Percentiles rank a stretch among this genome's conserved stretches.
These are phyloP conservation scores for Filosporella fistucella DNA, from an alignment of 495 filamentous ascomycete genomes.

Conservation along the genomic window DNA sequence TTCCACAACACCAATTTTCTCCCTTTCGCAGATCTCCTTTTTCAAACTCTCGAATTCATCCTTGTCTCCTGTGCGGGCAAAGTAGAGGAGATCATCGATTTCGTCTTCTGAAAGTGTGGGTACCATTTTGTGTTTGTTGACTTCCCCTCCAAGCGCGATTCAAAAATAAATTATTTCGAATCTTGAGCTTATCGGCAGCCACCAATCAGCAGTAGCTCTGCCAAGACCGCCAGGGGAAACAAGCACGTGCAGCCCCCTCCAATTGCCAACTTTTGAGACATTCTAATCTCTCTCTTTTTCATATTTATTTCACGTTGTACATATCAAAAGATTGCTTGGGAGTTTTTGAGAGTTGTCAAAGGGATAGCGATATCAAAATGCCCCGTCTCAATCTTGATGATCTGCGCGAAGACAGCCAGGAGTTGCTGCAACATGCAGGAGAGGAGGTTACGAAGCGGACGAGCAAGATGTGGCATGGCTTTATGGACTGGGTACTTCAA, in stretches of 20 bases:
- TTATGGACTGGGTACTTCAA: slow-evolving; percentile 65
- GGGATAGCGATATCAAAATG: too few relatives aligned
- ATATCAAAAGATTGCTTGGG: too few relatives aligned
- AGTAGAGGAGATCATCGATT: slow-evolving; percentile 85
- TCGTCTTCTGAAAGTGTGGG: slow-evolving; percentile 63
- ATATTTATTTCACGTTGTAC: too few relatives aligned
- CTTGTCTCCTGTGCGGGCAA: slow-evolving; percentile 70
- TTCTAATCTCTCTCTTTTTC: too few relatives aligned
- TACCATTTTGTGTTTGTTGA: slow-evolving; percentile 32
- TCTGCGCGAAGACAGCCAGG: slow-evolving; percentile 18
- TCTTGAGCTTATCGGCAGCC: not conserved
- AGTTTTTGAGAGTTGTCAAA: too few relatives aligned
- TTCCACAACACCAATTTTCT: slow-evolving; percentile 43
- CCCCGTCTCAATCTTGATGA: too few relatives aligned
- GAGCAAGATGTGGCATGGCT: slow-evolving; percentile 50
- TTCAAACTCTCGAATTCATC: slow-evolving; percentile 61
- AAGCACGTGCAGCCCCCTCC: slow-evolving; percentile 5
- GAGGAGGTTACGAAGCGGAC: slow-evolving; percentile 23
- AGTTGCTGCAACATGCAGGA: slow-evolving; percentile 18
- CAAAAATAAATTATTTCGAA: slow-evolving; percentile 2
- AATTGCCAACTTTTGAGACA: slow-evolving; percentile 1
- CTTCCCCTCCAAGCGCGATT: not conserved
- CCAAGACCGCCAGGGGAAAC: too few relatives aligned
- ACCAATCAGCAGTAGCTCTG: too few relatives aligned
- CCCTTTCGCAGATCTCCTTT: slow-evolving; percentile 48